These are phyloP conservation scores for Panicum miliaceum DNA, from an alignment of 176 grass and related monocot species.

Conservation along the genomic window DNA sequence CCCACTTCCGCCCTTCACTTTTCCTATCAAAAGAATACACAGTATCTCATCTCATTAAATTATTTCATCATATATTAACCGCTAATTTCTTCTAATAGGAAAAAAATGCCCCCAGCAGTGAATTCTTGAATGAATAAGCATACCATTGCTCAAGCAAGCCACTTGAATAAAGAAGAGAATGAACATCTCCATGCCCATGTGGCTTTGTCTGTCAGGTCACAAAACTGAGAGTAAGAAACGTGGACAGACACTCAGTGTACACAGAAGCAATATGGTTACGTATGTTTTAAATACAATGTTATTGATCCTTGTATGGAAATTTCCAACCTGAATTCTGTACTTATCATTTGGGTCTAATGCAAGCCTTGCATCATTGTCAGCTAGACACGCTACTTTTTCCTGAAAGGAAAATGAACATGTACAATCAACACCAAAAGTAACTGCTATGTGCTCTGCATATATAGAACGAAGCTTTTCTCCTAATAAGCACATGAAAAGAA, in stretches of 20 bases:
- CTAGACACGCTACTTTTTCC: slow-evolving; percentile 97
- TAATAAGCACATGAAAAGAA: slow-evolving; percentile 28
- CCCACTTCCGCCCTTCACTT: slow-evolving; percentile 67
- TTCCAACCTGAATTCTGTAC: slow-evolving; percentile 93
- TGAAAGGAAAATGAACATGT: slow-evolving; percentile 39
- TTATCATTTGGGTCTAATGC: slow-evolving; percentile 91
- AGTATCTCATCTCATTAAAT: slow-evolving; percentile 28
- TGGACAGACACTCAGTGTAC: not conserved
- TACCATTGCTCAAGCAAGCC: slow-evolving; percentile 88
- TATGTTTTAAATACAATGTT: not conserved
- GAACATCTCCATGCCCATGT: slow-evolving; percentile 97
- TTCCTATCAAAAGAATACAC: slow-evolving; percentile 60
- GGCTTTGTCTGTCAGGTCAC: slow-evolving; percentile 79
- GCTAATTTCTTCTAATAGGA: slow-evolving; percentile 19
- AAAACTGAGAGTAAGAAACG: slow-evolving; percentile 35
- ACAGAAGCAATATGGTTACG: not conserved
- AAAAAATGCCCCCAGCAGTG: not conserved
- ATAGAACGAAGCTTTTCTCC: not conserved
- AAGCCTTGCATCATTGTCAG: slow-evolving; percentile 89
- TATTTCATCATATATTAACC: not conserved
- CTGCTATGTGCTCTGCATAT: not conserved
- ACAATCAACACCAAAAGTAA: slow-evolving; percentile 18
- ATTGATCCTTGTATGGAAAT: slow-evolving; percentile 13
- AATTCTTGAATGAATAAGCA: slow-evolving; percentile 31
- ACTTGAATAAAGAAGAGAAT: slow-evolving; percentile 94